Conservation (phyloP, 441 rosid species). For the Croton laevigatus region DNA sequence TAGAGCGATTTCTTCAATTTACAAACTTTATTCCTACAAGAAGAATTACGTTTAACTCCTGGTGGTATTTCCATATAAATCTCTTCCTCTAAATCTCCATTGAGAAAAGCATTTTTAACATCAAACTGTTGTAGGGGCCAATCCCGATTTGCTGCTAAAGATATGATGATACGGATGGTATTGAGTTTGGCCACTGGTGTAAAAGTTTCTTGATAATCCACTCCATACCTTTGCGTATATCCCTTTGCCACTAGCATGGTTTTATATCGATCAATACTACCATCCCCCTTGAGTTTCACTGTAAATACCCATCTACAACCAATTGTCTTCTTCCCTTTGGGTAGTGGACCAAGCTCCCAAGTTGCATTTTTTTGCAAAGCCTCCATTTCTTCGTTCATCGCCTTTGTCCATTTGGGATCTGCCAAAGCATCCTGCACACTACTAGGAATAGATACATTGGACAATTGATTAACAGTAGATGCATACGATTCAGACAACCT, state of each 20-base stretch:
- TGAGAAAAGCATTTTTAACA: no score
- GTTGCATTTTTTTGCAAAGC: neutral
- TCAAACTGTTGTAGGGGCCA: no score
- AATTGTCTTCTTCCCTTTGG: neutral
- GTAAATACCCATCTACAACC: neutral
- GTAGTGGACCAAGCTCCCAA: neutral
- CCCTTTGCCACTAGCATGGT: neutral
- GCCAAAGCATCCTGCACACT: conserved; percentile 4
- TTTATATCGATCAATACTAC: neutral
- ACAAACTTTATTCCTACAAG: no score
- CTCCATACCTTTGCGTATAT: no score
- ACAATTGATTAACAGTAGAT: neutral
- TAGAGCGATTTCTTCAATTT: no score
- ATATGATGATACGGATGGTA: no score
- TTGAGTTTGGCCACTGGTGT: no score
- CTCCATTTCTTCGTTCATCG: conserved; percentile 28
- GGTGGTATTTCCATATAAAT: no score
- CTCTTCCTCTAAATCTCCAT: no score
- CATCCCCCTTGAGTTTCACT: neutral
- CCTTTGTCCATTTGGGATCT: conserved; percentile 30
- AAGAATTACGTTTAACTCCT: no score
- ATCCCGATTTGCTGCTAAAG: no score
- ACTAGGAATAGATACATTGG: neutral
- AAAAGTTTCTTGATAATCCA: neutral
- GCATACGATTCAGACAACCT: neutral